phyloP scores from a whole-genome alignment of 2,329 filamentous ascomycete species.

The Apiospora koreana region DNA sequence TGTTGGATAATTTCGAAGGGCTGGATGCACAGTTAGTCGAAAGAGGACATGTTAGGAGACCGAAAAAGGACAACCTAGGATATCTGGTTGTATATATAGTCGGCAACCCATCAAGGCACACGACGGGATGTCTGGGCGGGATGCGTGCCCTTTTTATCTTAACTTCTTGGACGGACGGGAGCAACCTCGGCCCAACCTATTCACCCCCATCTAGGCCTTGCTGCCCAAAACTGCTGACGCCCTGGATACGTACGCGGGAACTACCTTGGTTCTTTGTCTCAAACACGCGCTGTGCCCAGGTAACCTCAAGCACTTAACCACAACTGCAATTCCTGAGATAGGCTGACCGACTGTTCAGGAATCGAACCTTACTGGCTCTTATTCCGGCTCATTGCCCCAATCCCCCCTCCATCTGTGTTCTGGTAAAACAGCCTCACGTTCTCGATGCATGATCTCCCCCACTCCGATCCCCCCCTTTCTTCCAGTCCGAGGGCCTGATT shows the following conservation, averaged over 20 bases:
- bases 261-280: background rate
- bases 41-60: background rate
- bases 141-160: background rate
- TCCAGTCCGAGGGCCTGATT: background rate
- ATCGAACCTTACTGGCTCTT: background rate
- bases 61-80: background rate
- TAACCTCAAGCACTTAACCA: background rate
- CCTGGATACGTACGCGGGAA: background rate
- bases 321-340: background rate
- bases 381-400: background rate
- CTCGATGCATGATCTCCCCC: background rate
- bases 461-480: background rate
- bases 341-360: background rate
- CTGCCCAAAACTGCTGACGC: background rate
- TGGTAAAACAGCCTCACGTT: background rate
- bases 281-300: constrained; percentile 1
- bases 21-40: background rate
- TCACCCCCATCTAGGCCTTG: background rate
- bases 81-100: background rate
- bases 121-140: background rate
- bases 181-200: background rate
- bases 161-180: background rate
- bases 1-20: background rate
- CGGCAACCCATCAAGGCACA: background rate
- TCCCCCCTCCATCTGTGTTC: background rate